These are phyloP conservation scores for Lathyrus sativus DNA, from an alignment of 306 rosid species.

Conservation along the genomic window DNA sequence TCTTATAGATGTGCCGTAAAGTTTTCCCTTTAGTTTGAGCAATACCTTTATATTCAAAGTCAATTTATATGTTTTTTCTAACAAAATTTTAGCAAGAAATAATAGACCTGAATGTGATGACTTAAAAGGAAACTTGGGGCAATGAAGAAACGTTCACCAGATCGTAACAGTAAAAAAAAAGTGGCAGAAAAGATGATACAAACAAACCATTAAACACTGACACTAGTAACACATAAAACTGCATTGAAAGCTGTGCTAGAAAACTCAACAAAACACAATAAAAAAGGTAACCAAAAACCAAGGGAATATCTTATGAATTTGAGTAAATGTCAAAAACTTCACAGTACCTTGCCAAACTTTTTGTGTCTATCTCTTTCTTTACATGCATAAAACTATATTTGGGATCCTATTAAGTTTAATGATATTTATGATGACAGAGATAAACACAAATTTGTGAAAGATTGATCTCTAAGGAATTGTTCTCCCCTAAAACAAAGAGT, in stretches of 20 bases:
- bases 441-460: neutral
- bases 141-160: neutral
- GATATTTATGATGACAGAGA: too few relatives aligned
- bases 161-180: neutral
- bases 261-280: neutral
- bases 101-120: conserved; percentile 4
- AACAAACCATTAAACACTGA: neutral
- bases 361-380: neutral
- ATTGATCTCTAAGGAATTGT: neutral
- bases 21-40: neutral
- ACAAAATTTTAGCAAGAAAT: conserved; percentile 19
- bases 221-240: neutral
- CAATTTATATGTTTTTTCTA: conserved; percentile 7
- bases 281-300: neutral
- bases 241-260: conserved; percentile 13
- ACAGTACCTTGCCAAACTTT: neutral
- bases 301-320: neutral
- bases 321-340: neutral
- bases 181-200: neutral
- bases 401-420: too few relatives aligned
- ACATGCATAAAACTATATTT: too few relatives aligned
- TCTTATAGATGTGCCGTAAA: neutral
- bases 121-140: neutral
- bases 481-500: conserved; percentile 1
- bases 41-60: neutral